These are phyloP conservation scores for Nannochloropsis granulata DNA, from an alignment of 108 stramenopile genomes.

Conservation along the genomic window DNA sequence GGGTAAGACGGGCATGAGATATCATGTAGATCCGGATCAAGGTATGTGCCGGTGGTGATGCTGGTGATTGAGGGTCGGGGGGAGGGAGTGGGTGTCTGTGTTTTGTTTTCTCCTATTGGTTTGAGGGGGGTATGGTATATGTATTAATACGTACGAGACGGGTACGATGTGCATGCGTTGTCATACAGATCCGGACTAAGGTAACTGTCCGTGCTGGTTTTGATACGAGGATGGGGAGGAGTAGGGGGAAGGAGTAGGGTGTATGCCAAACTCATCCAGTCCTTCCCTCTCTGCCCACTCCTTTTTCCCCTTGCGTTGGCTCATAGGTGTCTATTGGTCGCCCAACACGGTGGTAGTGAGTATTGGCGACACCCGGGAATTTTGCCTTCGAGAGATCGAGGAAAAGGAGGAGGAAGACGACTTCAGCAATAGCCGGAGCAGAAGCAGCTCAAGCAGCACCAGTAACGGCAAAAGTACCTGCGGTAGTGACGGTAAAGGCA, in stretches of 20 bases:
- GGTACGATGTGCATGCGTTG: too few relatives aligned
- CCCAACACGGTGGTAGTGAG: neutral
- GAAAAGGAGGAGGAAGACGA: neutral
- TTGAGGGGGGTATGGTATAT: too few relatives aligned
- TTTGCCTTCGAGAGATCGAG: neutral
- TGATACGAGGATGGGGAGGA: too few relatives aligned
- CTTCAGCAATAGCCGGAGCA: neutral
- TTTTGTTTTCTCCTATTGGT: too few relatives aligned
- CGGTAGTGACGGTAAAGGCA: neutral
- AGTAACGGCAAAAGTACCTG: neutral
- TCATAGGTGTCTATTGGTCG: neutral
- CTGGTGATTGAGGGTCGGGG: too few relatives aligned
- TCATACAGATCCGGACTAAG: too few relatives aligned
- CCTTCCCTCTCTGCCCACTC: neutral
- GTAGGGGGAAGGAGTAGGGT: too few relatives aligned
- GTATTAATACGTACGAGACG: too few relatives aligned
- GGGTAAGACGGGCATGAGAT: neutral
- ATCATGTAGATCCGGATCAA: neutral
- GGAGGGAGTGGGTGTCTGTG: too few relatives aligned
- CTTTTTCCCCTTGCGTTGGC: neutral
- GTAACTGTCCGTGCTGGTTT: too few relatives aligned
- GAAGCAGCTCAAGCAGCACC: neutral
- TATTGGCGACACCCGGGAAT: neutral
- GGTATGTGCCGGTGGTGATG: neutral
- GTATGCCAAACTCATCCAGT: too few relatives aligned